Evolutionary conservation across 768 basidiomycete genomes (phyloP), one percentile per base, ranked within the genome.

Genomic region (Clavaria fumosa): DNA sequence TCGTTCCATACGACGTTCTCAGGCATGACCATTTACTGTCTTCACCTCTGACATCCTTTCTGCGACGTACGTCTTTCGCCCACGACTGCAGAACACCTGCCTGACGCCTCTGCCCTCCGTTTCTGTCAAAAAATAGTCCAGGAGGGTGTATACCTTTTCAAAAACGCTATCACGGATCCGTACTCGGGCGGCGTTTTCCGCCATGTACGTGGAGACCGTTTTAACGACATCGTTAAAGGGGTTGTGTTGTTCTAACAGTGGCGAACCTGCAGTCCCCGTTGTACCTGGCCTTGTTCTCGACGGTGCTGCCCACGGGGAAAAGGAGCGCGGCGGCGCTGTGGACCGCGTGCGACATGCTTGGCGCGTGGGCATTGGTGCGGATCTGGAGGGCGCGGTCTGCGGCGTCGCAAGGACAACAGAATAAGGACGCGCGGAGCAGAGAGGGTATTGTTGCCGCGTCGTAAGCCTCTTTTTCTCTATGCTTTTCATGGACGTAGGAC

Each of bases 231-330:
- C 43, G 37, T 19, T 18, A 39, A 41, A 43, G 11, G 20, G 20
- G 15, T 43, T 38, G 27, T 41, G 10, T 33, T 39, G 17, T 28
- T 9, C n/a, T 5, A 5, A n/a, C n/a, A n/a, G n/a, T n/a, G n/a
- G n/a, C n/a, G n/a, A n/a, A n/a, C n/a, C n/a, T n/a, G n/a, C 42
- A 91, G 89, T 89, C 86, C 0, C 88, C 84, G 4, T 54, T 88
- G n/a, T 65, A 75, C 41, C 68, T 93, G 14, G 67, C 76, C 11
- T 46, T 84, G 18, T 90, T 84, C 62, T 73, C 80, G 3, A 78
- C 76, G 10, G 46, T 82, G 22, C 50, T 82, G 7, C 80, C 82
- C 4, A 58, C 61, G 17, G 70, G 70, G 12, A 56, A 59, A 10
- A 48, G 50, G 5, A 49, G 60, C 3, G 57, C 72, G 9, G 69